Percentiles rank a stretch among this genome's conserved stretches.
Conservation (phyloP, 2,329 filamentous ascomycete species). For the Colletotrichum brevisporum region DNA sequence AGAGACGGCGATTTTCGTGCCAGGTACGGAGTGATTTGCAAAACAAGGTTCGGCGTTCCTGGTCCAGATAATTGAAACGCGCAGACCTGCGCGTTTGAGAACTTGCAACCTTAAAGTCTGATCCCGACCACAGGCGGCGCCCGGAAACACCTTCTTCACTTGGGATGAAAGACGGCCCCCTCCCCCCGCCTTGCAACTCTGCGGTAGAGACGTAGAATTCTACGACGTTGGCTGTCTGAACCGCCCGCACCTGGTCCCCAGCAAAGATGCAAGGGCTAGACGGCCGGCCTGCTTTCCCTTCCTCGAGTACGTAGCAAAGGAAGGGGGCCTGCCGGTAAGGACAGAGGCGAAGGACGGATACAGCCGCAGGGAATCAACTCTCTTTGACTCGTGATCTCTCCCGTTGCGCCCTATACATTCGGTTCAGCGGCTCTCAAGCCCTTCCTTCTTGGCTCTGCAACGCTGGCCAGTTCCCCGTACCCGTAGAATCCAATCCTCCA, state of each 20-base stretch:
- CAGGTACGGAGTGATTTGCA: not conserved
- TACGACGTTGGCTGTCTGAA: constrained; percentile 24
- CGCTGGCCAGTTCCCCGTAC: not conserved
- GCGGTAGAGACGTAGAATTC: not conserved
- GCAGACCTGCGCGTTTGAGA: constrained; percentile 27
- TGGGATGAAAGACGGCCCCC: constrained; percentile 9
- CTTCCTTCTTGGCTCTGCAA: not conserved
- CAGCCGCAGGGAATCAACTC: not conserved
- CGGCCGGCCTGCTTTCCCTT: not conserved
- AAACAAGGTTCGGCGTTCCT: constrained; percentile 15
- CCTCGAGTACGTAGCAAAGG: not conserved
- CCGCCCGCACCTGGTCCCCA: constrained; percentile 9
- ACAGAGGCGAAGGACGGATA: constrained; percentile 10
- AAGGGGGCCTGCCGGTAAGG: not conserved
- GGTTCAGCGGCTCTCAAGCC: not conserved
- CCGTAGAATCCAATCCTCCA: not conserved
- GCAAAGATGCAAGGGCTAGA: not conserved
- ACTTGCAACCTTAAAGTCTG: constrained; percentile 31
- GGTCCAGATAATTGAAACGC: constrained; percentile 31
- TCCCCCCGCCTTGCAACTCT: not conserved
- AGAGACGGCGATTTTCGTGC: not conserved
- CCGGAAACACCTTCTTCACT: not conserved
- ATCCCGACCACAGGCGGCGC: not conserved
- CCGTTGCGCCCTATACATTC: constrained; percentile 11
- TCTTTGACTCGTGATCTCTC: constrained; percentile 4